Evolutionary conservation across 2,329 filamentous ascomycete species (phyloP), one percentile per base, ranked within the genome.

Genomic region (Epichloe coenophiala): DNA sequence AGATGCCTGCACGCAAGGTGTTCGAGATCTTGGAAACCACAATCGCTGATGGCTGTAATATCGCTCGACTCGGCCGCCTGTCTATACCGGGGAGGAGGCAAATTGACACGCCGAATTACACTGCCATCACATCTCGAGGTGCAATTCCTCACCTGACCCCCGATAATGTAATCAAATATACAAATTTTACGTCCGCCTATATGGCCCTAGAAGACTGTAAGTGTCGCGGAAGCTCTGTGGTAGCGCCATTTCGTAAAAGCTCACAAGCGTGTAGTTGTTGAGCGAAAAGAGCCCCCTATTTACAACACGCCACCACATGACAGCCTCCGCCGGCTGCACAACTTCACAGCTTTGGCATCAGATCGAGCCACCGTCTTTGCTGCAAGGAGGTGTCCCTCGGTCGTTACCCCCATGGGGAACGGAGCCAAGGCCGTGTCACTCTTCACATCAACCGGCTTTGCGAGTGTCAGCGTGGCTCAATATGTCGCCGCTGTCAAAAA

Each of bases 131-230:
- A 3, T 96, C 93, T 36, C 79, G 93, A 60, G 93, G 93, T 21
- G 80, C 79, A 1, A 72, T 97, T 37, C 89, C 93, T 48, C 93
- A 98, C 69, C 69, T 98, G 56, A 86, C 90, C 3, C 90, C 89
- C 39, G 93, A 98, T 71, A 85, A 85, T 54, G 73, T 93, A 56
- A 65, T 69, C 40, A 82, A 80, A 50, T 73, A 84, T 59, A 81
- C 83, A 1, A 64, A 76, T 5, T 73, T 94, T 53, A 71, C 72
- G 31, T 86, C 85, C 27, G 74, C 87, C 3, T 95, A 95, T 63
- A 72, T 93, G 60, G 87, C 85, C 1, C 71, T 97, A 31, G 93
- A 98, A 73, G 93, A 98, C 67, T 97, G 93, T 96, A 75, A 68
- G 86, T 49, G 3, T 15, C 13, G 41, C 3, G 41, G 17, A 21